Conservation (phyloP, 306 rosid genomes). For the Clitoria ternatea region DNA sequence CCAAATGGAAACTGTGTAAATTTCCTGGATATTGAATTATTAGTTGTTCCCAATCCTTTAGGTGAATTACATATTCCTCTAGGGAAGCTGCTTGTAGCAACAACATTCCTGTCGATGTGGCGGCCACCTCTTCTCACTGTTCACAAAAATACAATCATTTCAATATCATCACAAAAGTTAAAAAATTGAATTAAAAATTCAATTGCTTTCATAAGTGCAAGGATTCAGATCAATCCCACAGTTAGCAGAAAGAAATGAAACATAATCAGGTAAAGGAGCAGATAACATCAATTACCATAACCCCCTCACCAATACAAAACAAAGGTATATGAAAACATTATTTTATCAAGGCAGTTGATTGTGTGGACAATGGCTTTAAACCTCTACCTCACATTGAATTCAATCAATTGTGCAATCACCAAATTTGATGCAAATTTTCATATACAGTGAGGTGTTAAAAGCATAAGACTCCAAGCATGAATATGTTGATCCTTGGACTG, state of each 20-base stretch:
- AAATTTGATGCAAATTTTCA: slow-evolving; percentile 19
- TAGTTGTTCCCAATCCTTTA: background rate
- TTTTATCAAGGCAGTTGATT: background rate
- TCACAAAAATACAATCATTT: slow-evolving; percentile 5
- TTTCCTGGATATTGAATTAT: slow-evolving; percentile 15
- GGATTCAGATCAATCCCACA: background rate
- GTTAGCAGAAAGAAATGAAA: background rate
- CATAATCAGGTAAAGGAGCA: background rate
- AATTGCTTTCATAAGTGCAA: background rate
- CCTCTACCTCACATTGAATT: slow-evolving; percentile 4
- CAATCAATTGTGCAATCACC: background rate
- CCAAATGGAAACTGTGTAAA: slow-evolving; percentile 17
- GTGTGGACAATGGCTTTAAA: background rate
- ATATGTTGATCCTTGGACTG: background rate
- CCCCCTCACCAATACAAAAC: background rate
- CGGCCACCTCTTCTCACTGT: slow-evolving; percentile 32
- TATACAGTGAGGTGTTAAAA: background rate
- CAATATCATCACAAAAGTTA: background rate
- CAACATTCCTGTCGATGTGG: slow-evolving; percentile 11
- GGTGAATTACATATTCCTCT: too few species aligned
- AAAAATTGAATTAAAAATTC: background rate
- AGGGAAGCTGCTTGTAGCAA: slow-evolving; percentile 11
- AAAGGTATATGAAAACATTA: slow-evolving; percentile 12
- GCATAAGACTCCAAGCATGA: background rate
- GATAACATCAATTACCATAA: background rate